Percentiles rank a stretch among this genome's conserved stretches.
These are phyloP conservation scores for Eucalyptus curtisii DNA, from an alignment of 345 rosid species.

Conservation along the genomic window DNA sequence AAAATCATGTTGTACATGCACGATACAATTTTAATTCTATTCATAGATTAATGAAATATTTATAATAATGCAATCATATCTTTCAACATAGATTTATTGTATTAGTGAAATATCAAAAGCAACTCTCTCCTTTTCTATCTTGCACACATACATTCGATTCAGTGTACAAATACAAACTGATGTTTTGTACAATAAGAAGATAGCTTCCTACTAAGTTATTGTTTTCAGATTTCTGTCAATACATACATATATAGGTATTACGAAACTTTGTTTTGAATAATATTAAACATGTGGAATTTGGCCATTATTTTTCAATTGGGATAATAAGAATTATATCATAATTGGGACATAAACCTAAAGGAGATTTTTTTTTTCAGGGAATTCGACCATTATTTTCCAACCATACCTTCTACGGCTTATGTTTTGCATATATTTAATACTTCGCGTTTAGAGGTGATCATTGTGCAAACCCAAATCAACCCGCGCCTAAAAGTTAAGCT, in stretches of 20 bases:
- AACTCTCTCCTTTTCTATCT: neutral
- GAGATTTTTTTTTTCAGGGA: neutral
- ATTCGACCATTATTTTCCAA: neutral
- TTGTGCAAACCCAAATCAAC: neutral
- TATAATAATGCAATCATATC: neutral
- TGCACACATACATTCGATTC: neutral
- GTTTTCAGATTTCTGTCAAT: neutral
- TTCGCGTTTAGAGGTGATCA: neutral
- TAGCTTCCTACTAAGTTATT: neutral
- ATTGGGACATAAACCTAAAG: neutral
- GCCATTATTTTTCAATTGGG: neutral
- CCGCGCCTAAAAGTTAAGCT: neutral
- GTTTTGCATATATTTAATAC: neutral
- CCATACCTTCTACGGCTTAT: neutral
- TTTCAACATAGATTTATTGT: neutral
- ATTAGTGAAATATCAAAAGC: neutral
- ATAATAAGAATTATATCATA: neutral
- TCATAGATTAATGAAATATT: neutral
- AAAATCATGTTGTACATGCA: neutral
- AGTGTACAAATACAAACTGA: neutral
- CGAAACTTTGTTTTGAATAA: neutral
- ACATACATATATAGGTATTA: neutral
- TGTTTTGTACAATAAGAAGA: neutral
- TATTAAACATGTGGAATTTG: neutral
- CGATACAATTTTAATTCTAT: neutral